A percentile compares a stretch with the other conserved stretches of the same genome.
Conservation (phyloP, 164 flowering plant genomes). For the Liquidambar formosana region DNA sequence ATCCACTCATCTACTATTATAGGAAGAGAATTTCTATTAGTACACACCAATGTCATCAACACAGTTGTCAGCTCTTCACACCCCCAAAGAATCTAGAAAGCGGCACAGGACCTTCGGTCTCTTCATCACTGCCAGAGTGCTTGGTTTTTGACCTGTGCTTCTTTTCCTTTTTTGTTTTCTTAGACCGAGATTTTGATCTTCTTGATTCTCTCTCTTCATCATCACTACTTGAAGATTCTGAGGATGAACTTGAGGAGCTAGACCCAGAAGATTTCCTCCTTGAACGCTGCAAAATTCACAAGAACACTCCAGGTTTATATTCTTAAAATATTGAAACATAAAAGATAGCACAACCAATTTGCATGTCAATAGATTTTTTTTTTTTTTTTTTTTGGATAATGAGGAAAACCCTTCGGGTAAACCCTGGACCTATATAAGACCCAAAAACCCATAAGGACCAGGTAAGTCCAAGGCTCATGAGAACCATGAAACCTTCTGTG, state of each 20-base stretch:
- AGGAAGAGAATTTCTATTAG: neutral
- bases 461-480: no score
- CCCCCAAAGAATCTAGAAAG: slow-evolving; percentile 90
- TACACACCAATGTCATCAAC: neutral
- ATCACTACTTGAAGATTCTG: slow-evolving; percentile 76
- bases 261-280: slow-evolving; percentile 65
- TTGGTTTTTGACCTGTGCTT: slow-evolving; percentile 66
- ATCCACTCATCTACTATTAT: slow-evolving; percentile 1
- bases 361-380: neutral
- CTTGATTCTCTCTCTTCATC: slow-evolving; percentile 71
- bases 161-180: slow-evolving; percentile 68
- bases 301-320: neutral
- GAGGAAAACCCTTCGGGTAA: no score
- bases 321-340: neutral
- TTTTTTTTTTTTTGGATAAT: no score
- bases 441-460: no score
- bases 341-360: neutral
- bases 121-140: slow-evolving; percentile 46
- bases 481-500: no score
- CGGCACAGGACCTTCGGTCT: slow-evolving; percentile 81
- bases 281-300: slow-evolving; percentile 52
- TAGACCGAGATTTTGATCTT: slow-evolving; percentile 78
- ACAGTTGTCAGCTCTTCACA: slow-evolving; percentile 49
- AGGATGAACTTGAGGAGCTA: slow-evolving; percentile 72
- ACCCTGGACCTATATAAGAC: no score